Conservation (phyloP, 371 early-diverging fungal species). For the Rhizopus sp. region DNA sequence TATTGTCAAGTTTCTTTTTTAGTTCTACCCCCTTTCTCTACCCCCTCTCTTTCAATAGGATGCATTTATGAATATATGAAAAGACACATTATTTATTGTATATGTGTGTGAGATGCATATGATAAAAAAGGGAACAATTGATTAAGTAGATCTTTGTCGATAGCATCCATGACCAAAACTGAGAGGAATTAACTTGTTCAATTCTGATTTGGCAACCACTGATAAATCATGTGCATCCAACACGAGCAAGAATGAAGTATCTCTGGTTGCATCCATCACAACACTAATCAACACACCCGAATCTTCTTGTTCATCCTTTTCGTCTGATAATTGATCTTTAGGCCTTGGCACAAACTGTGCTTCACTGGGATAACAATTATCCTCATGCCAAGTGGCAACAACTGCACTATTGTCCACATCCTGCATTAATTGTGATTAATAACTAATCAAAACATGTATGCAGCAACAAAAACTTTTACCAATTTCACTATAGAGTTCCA, state of each 20-base stretch:
- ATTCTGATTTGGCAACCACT: slow-evolving; percentile 64
- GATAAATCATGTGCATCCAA: slow-evolving; percentile 71
- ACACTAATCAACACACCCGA: slow-evolving; percentile 73
- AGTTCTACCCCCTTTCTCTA: too few species aligned
- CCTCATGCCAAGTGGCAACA: slow-evolving; percentile 51
- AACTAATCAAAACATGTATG: slow-evolving; percentile 4
- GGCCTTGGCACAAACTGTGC: slow-evolving; percentile 67
- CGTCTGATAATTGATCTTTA: slow-evolving; percentile 10
- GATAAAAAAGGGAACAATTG: not conserved
- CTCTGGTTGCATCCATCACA: slow-evolving; percentile 66
- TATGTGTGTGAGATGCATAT: not conserved
- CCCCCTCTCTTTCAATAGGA: too few species aligned
- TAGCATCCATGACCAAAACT: slow-evolving; percentile 61
- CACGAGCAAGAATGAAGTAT: slow-evolving; percentile 68
- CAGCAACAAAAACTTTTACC: slow-evolving; percentile 26
- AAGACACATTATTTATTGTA: too few species aligned
- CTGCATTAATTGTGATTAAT: slow-evolving; percentile 7
- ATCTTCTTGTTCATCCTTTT: slow-evolving; percentile 65
- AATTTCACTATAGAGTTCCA: slow-evolving; percentile 75
- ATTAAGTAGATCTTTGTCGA: slow-evolving; percentile 17
- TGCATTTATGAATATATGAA: too few species aligned
- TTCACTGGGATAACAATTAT: slow-evolving; percentile 74
- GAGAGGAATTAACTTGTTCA: slow-evolving; percentile 62
- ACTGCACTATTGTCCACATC: slow-evolving; percentile 32
- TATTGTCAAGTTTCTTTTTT: too few species aligned